A percentile compares a stretch with the other conserved stretches of the same genome.
These are phyloP conservation scores for Pseudocercospora vitis DNA, from an alignment of 2,329 filamentous ascomycete genomes.

Conservation along the genomic window DNA sequence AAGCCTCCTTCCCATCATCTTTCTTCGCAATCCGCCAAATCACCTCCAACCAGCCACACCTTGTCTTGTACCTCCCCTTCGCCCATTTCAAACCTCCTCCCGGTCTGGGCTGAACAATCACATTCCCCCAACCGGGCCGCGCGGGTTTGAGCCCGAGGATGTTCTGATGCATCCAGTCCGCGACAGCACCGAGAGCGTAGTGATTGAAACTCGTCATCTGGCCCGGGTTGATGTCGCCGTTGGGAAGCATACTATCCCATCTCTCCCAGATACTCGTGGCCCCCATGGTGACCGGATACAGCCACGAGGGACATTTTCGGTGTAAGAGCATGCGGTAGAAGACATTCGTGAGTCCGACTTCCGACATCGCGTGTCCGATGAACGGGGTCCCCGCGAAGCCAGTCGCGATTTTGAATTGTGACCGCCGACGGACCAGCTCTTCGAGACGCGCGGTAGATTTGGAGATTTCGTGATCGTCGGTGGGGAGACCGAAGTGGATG, in stretches of 20 bases:
- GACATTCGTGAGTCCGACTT: not conserved
- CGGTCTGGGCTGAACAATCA: not conserved
- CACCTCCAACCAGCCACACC: not conserved
- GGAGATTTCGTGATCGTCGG: constrained; percentile 16
- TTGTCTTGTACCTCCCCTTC: not conserved
- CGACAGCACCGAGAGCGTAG: constrained; percentile 53
- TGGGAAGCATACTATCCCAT: constrained; percentile 50
- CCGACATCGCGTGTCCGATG: constrained; percentile 12
- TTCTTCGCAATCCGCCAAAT: not conserved
- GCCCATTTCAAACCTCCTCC: constrained; percentile 6
- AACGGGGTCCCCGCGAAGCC: constrained; percentile 62
- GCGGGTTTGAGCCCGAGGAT: constrained; percentile 2
- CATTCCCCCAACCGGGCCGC: constrained; percentile 6
- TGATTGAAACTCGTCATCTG: constrained; percentile 52
- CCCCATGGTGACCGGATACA: constrained; percentile 50
- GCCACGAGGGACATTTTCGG: constrained; percentile 49
- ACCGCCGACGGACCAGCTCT: constrained; percentile 24
- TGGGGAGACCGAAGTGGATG: constrained; percentile 33
- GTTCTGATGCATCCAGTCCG: constrained; percentile 47
- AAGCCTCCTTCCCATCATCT: not conserved
- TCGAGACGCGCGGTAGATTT: constrained; percentile 29
- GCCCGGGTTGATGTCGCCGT: constrained; percentile 49
- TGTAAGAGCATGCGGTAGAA: constrained; percentile 52
- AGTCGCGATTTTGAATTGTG: constrained; percentile 37
- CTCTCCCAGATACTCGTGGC: constrained; percentile 55